Conservation (phyloP, 345 rosid species). For the Eucalyptus cladocalyx region DNA sequence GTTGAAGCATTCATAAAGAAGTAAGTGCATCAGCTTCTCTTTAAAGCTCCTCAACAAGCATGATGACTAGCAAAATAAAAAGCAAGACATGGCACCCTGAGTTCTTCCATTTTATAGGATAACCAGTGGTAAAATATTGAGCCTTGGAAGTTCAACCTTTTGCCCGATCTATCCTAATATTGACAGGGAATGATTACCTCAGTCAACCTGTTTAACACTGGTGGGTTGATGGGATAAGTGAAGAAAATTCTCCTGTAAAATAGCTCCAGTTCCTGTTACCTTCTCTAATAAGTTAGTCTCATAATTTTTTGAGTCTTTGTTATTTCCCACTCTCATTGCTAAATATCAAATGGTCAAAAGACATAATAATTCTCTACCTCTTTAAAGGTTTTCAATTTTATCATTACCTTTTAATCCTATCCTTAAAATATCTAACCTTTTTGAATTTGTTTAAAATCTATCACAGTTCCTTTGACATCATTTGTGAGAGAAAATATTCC, state of each 20-base stretch:
- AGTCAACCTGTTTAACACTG: background rate
- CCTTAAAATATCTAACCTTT: background rate
- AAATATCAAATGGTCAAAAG: background rate
- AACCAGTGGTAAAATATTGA: background rate
- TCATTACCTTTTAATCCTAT: background rate
- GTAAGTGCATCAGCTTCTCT: constrained; percentile 16
- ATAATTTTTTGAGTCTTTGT: background rate
- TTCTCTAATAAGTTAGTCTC: background rate
- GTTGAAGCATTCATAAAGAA: constrained; percentile 75
- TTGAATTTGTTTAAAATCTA: background rate
- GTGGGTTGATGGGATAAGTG: background rate
- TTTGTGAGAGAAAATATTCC: background rate
- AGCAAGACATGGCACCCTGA: background rate
- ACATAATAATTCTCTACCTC: background rate
- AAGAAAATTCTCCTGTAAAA: background rate
- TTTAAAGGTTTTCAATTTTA: background rate
- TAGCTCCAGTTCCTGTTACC: background rate
- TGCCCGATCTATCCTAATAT: background rate
- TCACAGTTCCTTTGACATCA: background rate
- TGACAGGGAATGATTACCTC: background rate
- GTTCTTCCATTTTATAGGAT: background rate
- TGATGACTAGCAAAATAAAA: background rate
- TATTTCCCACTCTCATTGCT: background rate
- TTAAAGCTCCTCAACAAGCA: background rate
- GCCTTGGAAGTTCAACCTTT: background rate